phyloP scores from a whole-genome alignment of 805 yeast genomes.

The Wickerhamiella lipophila region DNA sequence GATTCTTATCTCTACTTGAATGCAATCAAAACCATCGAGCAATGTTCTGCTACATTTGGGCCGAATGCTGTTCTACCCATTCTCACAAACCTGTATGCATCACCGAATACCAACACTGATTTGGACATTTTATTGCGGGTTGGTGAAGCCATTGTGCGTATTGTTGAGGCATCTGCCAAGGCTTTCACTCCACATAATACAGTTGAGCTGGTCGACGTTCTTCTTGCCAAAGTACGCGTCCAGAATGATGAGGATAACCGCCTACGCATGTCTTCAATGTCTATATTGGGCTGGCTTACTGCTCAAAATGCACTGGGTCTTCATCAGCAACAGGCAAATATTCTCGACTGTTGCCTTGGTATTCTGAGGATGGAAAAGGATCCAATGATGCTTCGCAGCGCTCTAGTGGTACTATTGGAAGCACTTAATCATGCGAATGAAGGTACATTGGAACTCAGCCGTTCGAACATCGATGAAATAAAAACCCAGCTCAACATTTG shows the following conservation, averaged over 20 bases:
- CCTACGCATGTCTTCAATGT: conserved; percentile 75
- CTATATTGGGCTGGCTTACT: conserved; percentile 64
- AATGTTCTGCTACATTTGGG: conserved; percentile 39
- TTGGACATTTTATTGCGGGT: conserved; percentile 61
- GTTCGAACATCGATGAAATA: neutral
- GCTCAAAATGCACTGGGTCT: conserved; percentile 47
- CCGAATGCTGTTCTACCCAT: conserved; percentile 29
- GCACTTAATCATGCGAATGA: conserved; percentile 23
- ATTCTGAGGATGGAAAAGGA: conserved; percentile 48
- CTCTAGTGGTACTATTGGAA: conserved; percentile 45
- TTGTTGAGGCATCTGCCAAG: conserved; percentile 39
- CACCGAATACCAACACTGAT: conserved; percentile 24
- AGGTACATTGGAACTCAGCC: conserved; percentile 19
- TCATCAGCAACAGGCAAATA: conserved; percentile 35
- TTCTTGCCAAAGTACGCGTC: conserved; percentile 14
- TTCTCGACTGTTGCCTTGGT: conserved; percentile 68
- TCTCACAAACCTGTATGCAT: conserved; percentile 29
- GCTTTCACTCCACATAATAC: conserved; percentile 34
- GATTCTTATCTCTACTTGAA: conserved; percentile 85
- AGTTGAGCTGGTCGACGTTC: conserved; percentile 30
- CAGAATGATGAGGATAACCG: conserved; percentile 36
- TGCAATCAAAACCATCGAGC: conserved; percentile 64
- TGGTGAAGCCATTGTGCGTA: conserved; percentile 68
- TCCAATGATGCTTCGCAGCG: conserved; percentile 54
- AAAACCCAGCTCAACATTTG: neutral